A percentile compares a stretch with the other conserved stretches of the same genome.
phyloP scores from a whole-genome alignment of 768 basidiomycete genomes.

The Kwoniella dejecticola region DNA sequence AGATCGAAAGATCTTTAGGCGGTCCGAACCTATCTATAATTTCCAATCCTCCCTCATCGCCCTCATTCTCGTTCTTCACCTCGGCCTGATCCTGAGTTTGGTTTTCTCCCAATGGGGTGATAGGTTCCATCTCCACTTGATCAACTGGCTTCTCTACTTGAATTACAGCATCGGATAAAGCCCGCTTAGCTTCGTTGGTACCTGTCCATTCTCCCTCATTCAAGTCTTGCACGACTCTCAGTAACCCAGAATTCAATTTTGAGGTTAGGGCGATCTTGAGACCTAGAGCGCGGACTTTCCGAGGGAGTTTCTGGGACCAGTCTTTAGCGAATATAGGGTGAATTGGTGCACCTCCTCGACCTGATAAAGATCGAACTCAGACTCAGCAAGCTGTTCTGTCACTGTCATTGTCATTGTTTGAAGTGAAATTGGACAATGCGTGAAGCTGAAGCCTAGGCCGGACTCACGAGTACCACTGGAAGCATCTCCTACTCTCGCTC shows the following conservation, averaged over 20 bases:
- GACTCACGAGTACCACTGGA: slow-evolving; percentile 59
- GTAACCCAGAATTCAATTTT: slow-evolving; percentile 71
- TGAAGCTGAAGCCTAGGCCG: too few species aligned
- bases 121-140: slow-evolving; percentile 5
- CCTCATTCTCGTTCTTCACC: not conserved
- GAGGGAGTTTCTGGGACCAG: slow-evolving; percentile 86
- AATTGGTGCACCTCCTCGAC: slow-evolving; percentile 83
- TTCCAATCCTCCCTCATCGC: slow-evolving; percentile 7
- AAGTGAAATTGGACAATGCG: not conserved
- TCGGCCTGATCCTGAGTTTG: not conserved
- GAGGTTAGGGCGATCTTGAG: slow-evolving; percentile 85
- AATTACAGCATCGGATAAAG: slow-evolving; percentile 60
- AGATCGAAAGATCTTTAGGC: slow-evolving; percentile 41
- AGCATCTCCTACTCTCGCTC: slow-evolving; percentile 83
- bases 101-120: not conserved
- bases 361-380: too few species aligned
- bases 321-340: slow-evolving; percentile 90
- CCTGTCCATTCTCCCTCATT: slow-evolving; percentile 47
- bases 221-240: slow-evolving; percentile 68
- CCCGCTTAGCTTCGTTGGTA: slow-evolving; percentile 66
- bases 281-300: slow-evolving; percentile 90
- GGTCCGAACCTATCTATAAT: slow-evolving; percentile 37
- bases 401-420: not conserved
- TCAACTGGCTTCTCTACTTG: not conserved
- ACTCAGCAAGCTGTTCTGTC: too few species aligned